Conservation (phyloP, 2,329 filamentous ascomycete genomes). For the Fusarium robinianum region DNA sequence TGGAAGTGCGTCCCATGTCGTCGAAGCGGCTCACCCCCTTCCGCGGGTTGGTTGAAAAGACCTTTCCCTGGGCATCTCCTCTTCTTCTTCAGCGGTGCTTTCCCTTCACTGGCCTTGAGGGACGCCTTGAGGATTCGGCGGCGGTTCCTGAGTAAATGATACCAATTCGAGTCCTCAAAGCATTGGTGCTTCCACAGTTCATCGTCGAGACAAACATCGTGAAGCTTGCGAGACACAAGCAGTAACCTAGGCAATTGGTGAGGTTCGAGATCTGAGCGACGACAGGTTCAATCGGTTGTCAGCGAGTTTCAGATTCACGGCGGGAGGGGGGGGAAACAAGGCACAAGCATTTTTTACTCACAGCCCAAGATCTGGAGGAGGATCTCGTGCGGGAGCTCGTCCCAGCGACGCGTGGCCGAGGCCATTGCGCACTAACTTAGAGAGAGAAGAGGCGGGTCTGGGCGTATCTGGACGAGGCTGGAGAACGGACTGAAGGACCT, state of each 20-base stretch:
- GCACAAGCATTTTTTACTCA: conserved; percentile 46
- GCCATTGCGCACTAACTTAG: conserved; percentile 34
- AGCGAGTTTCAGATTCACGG: conserved; percentile 24
- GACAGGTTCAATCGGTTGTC: conserved; percentile 25
- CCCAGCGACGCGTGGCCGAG: conserved; percentile 37
- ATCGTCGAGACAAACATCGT: conserved; percentile 71
- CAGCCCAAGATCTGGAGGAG: conserved; percentile 65
- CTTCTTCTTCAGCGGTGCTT: too few relatives aligned
- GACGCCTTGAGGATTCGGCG: conserved; percentile 41
- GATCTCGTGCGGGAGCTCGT: conserved; percentile 66
- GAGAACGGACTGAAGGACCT: too few relatives aligned
- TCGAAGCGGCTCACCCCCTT: conserved; percentile 31
- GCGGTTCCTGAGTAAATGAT: conserved; percentile 59
- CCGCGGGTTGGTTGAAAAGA: conserved; percentile 20
- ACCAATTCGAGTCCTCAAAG: conserved; percentile 70
- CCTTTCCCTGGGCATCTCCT: conserved; percentile 3
- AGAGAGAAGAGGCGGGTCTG: conserved; percentile 5
- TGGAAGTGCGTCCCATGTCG: conserved; percentile 27
- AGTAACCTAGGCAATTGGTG: conserved; percentile 64
- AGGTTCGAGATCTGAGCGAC: conserved; percentile 43
- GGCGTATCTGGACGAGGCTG: not conserved
- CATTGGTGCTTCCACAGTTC: conserved; percentile 76
- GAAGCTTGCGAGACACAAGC: conserved; percentile 68
- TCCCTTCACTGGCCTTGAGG: conserved; percentile 9
- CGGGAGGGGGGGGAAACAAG: conserved; percentile 22